Base-by-base conservation (phyloP, 257 asterid genomes). In the Penstemon newberryi region DNA sequence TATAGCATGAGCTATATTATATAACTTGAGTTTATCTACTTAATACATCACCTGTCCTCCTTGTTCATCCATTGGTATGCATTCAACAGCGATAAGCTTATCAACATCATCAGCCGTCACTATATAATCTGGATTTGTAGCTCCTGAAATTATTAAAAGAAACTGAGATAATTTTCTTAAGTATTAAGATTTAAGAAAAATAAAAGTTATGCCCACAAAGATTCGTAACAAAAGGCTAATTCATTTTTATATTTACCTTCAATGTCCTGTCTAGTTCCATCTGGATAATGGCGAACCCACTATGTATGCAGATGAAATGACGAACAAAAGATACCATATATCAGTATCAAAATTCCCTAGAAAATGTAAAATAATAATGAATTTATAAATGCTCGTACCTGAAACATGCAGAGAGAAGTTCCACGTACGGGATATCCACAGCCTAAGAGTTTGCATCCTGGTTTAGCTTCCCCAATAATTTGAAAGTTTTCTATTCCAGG, bases 271-370 rank as follows among this genome's bases (percentile, higher is more conserved):
- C 95, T 82, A 46, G 99, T 94, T 62, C 99, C 99, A 63, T 94
- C 99, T 3, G 93, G 97, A 89, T 89, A 83, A 87, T 89, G 96
- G 44, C 96, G 99, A 86, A 94, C 95, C 99, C 99, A 94, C 99
- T 94, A 25, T 74, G 73, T 56, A 71, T 77, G 64, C 37, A 61
- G 74, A 68, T 56, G 69, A 55, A 66, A 82, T 47, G 45, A 65
- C 56, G 56, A 69, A 66, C 10, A 67, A 65, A 50, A 63, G 9
- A 69, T 52, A 52, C 45, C 33, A 61, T 51, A 45, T 36, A 70
- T 66, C 53, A 69, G 70, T 72, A 68, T 50, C 42, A 47, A 40
- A 13, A 66, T 44, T 49, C 39, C 70, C 10, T 3, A 55, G 5
- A 61, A 61, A 60, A 50, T 15, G 57, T 53, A 56, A 64, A 46